These are phyloP conservation scores for Mollisia scopiformis DNA, from an alignment of 2,329 filamentous ascomycete species.

Conservation along the genomic window DNA sequence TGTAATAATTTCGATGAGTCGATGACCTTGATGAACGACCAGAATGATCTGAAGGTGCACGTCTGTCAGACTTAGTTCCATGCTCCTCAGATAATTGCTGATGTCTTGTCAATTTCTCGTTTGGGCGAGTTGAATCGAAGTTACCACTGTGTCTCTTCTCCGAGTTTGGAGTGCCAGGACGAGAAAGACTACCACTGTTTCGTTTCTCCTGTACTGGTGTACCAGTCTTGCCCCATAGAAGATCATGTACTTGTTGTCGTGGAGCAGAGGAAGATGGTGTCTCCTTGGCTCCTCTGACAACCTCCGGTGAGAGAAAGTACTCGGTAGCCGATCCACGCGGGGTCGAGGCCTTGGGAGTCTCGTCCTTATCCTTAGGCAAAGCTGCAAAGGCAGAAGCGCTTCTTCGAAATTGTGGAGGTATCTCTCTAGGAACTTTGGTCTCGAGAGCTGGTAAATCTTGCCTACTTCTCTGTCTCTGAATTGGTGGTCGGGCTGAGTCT, in stretches of 20 bases:
- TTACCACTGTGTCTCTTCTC: constrained; percentile 26
- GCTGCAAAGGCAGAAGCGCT: constrained; percentile 32
- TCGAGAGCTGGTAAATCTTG: constrained; percentile 37
- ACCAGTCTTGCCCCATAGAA: constrained; percentile 34
- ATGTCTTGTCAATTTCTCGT: constrained; percentile 30
- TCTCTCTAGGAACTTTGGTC: constrained; percentile 35
- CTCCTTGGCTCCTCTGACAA: constrained; percentile 34
- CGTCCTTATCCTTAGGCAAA: constrained; percentile 23
- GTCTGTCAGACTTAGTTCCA: constrained; percentile 22
- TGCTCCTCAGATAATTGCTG: constrained; percentile 30
- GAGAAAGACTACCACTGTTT: constrained; percentile 27
- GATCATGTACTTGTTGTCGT: constrained; percentile 38
- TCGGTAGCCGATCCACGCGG: constrained; percentile 36
- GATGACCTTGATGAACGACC: constrained; percentile 28
- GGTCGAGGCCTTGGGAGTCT: constrained; percentile 35
- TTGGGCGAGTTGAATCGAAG: constrained; percentile 24
- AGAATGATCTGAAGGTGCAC: constrained; percentile 21
- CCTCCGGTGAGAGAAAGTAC: constrained; percentile 51
- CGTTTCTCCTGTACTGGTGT: constrained; percentile 32
- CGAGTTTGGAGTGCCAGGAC: constrained; percentile 23
- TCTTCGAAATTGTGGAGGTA: constrained; percentile 34
- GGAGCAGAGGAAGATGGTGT: constrained; percentile 39
- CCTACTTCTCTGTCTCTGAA: constrained; percentile 31
- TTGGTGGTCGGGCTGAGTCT: constrained; percentile 12
- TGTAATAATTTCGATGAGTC: constrained; percentile 25